Conservation (phyloP, 129 eudicot species). For the Gnaphalium uliginosum region DNA sequence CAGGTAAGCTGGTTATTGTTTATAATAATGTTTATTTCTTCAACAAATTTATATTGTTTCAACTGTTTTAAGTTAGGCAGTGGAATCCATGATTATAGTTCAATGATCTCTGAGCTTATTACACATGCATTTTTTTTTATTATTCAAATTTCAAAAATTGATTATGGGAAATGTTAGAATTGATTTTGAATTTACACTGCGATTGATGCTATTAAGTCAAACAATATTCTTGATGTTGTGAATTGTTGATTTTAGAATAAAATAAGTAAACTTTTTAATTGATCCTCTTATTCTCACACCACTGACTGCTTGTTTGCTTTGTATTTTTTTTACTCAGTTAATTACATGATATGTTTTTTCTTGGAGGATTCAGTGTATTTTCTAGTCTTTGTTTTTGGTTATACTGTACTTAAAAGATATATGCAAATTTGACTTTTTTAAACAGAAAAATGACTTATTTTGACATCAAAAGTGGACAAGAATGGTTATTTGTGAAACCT, state of each 20-base stretch:
- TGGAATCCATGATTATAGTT: slow-evolving; percentile 13
- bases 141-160: no score
- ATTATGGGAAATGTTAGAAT: no score
- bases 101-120: slow-evolving; percentile 20
- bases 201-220: slow-evolving; percentile 13
- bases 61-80: not conserved
- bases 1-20: slow-evolving; percentile 53
- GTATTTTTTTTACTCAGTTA: not conserved
- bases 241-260: slow-evolving; percentile 7
- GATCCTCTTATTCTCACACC: not conserved
- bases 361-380: slow-evolving; percentile 10
- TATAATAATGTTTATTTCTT: not conserved
- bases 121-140: no score
- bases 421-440: slow-evolving; percentile 21
- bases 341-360: not conserved
- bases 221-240: slow-evolving; percentile 23
- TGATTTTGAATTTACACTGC: not conserved
- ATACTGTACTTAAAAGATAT: slow-evolving; percentile 4
- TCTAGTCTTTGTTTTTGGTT: slow-evolving; percentile 4
- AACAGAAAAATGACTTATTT: not conserved
- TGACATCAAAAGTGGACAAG: slow-evolving; percentile 12
- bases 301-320: not conserved
- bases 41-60: slow-evolving; percentile 9
- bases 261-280: not conserved
- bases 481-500: slow-evolving; percentile 8